Evolutionary conservation across 2,329 filamentous ascomycete species (phyloP), one percentile per base, ranked within the genome.

Genomic region (Aspergillus sp.): DNA sequence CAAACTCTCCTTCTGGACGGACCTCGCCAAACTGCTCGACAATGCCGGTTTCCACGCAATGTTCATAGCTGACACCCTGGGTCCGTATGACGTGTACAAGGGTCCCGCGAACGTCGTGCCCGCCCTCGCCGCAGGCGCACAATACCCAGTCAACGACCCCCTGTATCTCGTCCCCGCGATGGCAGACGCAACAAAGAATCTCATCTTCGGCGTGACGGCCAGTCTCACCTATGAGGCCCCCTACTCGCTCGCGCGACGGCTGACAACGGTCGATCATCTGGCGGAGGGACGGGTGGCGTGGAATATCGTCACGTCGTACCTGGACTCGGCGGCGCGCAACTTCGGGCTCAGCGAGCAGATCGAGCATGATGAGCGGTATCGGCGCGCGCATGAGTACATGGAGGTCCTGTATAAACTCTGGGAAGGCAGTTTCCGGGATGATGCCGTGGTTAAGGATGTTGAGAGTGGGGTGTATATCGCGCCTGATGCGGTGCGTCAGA

Each of bases 141-240:
- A 78, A 48, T 78, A 77, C 59, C 77, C 76, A 5, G 73, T 58
- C 41, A 58, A 58, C 47, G 52, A 55, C 51, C 51, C 56, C 7
- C 44, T 58, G 51, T 58, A 58, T 33, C 56, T 58, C 15, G 52
- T 54, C 22, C 56, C 79, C 1, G 79, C 79, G 2, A 76, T 81
- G 75, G 78, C 79, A 6, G 72, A 78, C 4, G 76, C 73, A 3
- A 80, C 80, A 0, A 74, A 79, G 59, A 76, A 73, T 19, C 70
- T 82, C 54, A 73, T 79, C 0, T 79, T 84, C 3, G 82, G 80
- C 0, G 79, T 82, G 1, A 84, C 82, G 0, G 82, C 81, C 0
- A 82, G 79, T 0, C 83, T 80, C 0, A 84, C 82, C 0, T 83
- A 83, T 52, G 81, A 84, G 20, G 74, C 80, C 50, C 80, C 82